These are phyloP conservation scores for Paramyrothecium roridum DNA, from an alignment of 2,329 filamentous ascomycete species.

Conservation along the genomic window DNA sequence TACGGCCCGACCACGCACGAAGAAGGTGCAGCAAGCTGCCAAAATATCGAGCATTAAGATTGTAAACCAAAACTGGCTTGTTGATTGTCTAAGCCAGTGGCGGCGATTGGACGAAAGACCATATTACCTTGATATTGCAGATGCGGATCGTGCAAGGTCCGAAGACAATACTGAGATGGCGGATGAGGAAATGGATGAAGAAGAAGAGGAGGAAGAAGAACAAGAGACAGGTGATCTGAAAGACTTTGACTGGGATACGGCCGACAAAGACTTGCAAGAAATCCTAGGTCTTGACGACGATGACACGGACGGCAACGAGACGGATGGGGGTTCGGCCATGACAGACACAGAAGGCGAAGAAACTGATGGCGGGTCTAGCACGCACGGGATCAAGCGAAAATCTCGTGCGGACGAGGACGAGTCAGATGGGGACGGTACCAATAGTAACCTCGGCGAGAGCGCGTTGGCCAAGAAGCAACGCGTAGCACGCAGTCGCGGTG, in stretches of 20 bases:
- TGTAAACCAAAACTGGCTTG: constrained; percentile 87
- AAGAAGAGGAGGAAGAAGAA: constrained; percentile 18
- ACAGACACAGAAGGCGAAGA: constrained; percentile 24
- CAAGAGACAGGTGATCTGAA: constrained; percentile 42
- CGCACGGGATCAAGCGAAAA: constrained; percentile 30
- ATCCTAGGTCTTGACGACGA: constrained; percentile 61
- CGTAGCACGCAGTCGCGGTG: constrained; percentile 39
- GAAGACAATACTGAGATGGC: constrained; percentile 28
- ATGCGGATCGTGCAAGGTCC: constrained; percentile 53
- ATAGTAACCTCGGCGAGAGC: constrained; percentile 29
- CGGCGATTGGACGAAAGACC: constrained; percentile 72
- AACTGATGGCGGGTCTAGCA: constrained; percentile 15
- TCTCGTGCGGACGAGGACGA: constrained; percentile 22
- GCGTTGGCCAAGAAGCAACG: constrained; percentile 49
- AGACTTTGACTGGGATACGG: constrained; percentile 58
- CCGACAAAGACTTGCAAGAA: constrained; percentile 72
- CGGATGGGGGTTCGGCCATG: constrained; percentile 11
- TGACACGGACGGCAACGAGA: constrained; percentile 38
- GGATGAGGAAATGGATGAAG: constrained; percentile 21
- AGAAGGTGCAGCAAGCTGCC: constrained; percentile 86
- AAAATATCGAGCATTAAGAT: constrained; percentile 81
- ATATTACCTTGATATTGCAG: constrained; percentile 74
- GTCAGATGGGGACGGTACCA: constrained; percentile 26
- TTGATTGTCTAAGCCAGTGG: constrained; percentile 83
- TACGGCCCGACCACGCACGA: constrained; percentile 70